Base-by-base conservation (phyloP, 2,329 filamentous ascomycete genomes). In the Aureobasidium mangrovei region DNA sequence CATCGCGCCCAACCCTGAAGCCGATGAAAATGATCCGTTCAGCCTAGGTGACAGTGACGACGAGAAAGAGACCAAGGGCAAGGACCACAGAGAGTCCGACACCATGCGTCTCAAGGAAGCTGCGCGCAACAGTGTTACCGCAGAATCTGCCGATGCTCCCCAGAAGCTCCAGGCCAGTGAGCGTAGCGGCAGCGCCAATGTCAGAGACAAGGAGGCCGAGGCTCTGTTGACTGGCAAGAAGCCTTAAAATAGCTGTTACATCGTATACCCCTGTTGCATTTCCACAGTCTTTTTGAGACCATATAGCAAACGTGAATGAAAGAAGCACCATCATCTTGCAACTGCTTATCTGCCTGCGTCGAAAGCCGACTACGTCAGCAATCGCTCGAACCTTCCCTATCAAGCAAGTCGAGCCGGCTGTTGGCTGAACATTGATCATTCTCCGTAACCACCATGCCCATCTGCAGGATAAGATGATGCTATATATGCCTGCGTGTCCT, bases 11-110 rank as follows among this genome's bases (percentile, higher is more conserved):
- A 85, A 81, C 59, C 91, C 91, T 10, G 86, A 95, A 58, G 78
- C 80, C 18, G 74, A 97, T 61, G 75, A 97, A 62, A 91, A 95
- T 63, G 93, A 98, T 65, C 93, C 93, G 0, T 98, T 98, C 72
- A 96, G 90, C 64, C 78, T 98, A 10, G 93, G 93, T 4, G 91
- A 97, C 63, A 95, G 89, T 64, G 91, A 97, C 61, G 91, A 95
- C 61, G 93, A 98, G 70, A 86, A 86, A 62, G 88, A 91, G 52
- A 70, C 75, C 12, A 93, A 90, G 72, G 77, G 79, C 45, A 84
- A 83, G 67, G 81, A 83, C 55, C 64, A 74, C 45, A 74, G 75
- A 54, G 69, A 77, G 51, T 77, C 83, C 56, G 77, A 76, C 56
- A 76, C 67, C 1, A 73, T 75, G 61, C 62, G 74, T 51, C 60